Conservation (phyloP, 768 basidiomycete genomes). For the Termitomyces sp. region DNA sequence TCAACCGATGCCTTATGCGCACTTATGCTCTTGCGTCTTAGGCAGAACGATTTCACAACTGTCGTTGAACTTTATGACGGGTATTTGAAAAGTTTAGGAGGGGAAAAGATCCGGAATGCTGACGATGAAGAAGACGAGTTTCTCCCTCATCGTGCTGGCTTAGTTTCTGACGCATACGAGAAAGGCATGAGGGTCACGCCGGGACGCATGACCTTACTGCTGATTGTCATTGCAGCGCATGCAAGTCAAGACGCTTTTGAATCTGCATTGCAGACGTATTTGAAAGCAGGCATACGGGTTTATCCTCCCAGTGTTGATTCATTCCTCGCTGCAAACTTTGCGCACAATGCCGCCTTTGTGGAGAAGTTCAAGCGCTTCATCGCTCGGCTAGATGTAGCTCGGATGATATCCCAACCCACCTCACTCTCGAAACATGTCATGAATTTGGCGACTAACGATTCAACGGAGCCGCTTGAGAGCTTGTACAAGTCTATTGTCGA, state of each 20-base stretch:
- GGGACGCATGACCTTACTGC: conserved; percentile 35
- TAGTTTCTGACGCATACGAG: conserved; percentile 16
- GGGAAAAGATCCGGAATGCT: conserved; percentile 17
- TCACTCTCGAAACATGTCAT: conserved; percentile 45
- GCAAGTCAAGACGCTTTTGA: conserved; percentile 54
- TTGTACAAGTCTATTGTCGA: conserved; percentile 48
- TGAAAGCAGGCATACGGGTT: conserved; percentile 32
- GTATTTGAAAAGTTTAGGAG: conserved; percentile 23
- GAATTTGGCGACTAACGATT: conserved; percentile 33
- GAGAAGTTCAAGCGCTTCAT: conserved; percentile 40
- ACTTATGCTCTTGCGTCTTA: conserved; percentile 42
- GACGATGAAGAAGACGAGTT: conserved; percentile 8
- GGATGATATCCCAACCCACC: conserved; percentile 42
- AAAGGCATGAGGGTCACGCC: conserved; percentile 14
- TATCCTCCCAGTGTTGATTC: conserved; percentile 24
- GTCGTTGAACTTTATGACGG: conserved; percentile 40
- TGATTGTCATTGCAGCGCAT: conserved; percentile 54
- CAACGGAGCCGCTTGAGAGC: conserved; percentile 28
- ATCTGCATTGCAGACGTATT: conserved; percentile 41
- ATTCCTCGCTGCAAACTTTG: conserved; percentile 33
- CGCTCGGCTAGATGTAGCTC: conserved; percentile 43
- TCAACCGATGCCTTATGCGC: conserved; percentile 42
- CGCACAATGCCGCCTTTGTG: conserved; percentile 26
- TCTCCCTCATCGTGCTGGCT: conserved; percentile 4
- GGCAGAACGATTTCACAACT: conserved; percentile 29